These are phyloP conservation scores for Nannochloris sp. DNA, from an alignment of 139 green algal species.

Conservation along the genomic window DNA sequence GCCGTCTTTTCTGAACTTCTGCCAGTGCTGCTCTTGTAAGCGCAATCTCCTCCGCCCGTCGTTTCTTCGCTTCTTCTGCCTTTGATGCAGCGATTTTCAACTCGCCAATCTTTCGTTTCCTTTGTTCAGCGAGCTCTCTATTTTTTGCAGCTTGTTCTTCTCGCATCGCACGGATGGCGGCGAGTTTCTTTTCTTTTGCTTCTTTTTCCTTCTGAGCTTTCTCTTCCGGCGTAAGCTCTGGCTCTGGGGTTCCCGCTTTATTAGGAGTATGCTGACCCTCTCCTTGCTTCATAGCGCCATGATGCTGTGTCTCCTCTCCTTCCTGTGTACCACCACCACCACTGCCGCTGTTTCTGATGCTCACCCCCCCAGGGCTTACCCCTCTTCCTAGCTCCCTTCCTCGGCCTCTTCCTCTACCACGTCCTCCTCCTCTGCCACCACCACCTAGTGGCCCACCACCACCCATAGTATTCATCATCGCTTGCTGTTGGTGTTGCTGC, in stretches of 20 bases:
- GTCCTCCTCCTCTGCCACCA: neutral
- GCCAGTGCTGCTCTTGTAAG: neutral
- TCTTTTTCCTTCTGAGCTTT: conserved; percentile 15
- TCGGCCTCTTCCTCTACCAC: conserved; percentile 38
- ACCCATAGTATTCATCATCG: neutral
- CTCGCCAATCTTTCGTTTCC: conserved; percentile 1
- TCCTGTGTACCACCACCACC: neutral
- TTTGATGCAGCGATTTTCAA: too few species aligned
- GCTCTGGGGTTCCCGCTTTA: too few species aligned
- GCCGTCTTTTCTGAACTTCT: neutral
- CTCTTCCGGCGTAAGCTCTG: too few species aligned
- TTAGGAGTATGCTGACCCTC: too few species aligned
- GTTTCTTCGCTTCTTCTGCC: neutral
- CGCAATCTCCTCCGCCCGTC: neutral
- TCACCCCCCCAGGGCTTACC: neutral
- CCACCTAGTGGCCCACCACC: neutral
- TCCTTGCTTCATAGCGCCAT: neutral
- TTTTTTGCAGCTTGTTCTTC: conserved; percentile 10
- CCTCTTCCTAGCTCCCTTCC: conserved; percentile 19
- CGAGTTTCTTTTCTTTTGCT: neutral
- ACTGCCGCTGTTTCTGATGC: neutral
- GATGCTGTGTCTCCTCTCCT: neutral
- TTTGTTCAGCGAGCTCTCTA: conserved; percentile 1
- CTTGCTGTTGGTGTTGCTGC: neutral
- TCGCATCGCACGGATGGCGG: neutral